Base-by-base conservation (phyloP, 805 yeast genomes). In the Kazachstania taianensis region DNA sequence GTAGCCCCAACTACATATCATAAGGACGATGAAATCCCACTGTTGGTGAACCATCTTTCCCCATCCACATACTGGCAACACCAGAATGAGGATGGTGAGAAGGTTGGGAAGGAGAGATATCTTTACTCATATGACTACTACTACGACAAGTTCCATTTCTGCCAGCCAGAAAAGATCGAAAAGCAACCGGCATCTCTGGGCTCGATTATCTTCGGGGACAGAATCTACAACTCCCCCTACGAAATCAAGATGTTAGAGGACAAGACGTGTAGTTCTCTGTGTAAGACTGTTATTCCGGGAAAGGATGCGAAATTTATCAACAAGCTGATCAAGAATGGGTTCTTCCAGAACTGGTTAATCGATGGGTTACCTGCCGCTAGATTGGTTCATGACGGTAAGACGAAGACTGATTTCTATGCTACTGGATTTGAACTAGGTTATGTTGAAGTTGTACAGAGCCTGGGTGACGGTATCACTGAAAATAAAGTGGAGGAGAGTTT, bases 311-410 rank as follows among this genome's bases (percentile, higher is more conserved):
- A 69, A 5, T 87, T 89, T 53, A 81, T 87, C 33, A 78, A 79
- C 53, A 70, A 81, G 49, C 73, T 81, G 50, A 81, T 92, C 46
- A 69, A 77, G 45, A 84, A 87, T 32, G 87, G 86, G 2, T 92
- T 83, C 58, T 73, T 70, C 52, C 83, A 84, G 59, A 89, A 89
- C 57, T 89, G 97, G 97, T 67, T 87, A 36, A 64, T 92, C 39
- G 98, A 92, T 57, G 96, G 96, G 2, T 72, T 92, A 48, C 98
- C 98, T 8, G 94, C 86, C 5, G 95, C 95, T 4, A 75, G 72
- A 50, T 53, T 59, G 35, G 62, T 75, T 18, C 53, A 58, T 32
- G 89, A 82, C 49, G 54, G 56, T 37, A 70, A 73, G 49, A 78
- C 89, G 4, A 51, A 74, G 8, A 48, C 77, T 4, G 67, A 67